A percentile compares a stretch with the other conserved stretches of the same genome.
Evolutionary conservation across 352 stramenopile genomes (phyloP).

Genomic region (Blastocystis sp.): DNA sequence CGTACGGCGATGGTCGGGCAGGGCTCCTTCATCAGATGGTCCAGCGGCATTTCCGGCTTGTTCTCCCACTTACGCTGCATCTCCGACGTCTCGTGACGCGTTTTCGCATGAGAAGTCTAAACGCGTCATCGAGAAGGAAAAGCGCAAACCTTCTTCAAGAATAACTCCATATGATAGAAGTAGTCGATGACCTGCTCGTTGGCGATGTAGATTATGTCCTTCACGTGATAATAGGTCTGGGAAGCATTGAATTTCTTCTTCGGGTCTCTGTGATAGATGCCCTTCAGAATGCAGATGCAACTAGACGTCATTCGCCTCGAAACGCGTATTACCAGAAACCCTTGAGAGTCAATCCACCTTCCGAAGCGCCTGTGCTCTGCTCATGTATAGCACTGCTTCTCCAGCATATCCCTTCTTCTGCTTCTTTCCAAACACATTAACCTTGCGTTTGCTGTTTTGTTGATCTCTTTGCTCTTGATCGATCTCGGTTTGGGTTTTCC

Average conservation of each 20-base stretch:
- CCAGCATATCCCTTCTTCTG: conserved; percentile 76
- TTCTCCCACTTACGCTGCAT: conserved; percentile 81
- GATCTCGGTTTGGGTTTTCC: conserved; percentile 75
- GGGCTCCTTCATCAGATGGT: conserved; percentile 96
- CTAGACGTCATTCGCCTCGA: conserved; percentile 57
- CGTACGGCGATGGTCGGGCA: conserved; percentile 76
- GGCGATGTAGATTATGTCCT: conserved; percentile 93
- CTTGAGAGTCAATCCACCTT: conserved; percentile 91
- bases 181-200: conserved; percentile 96
- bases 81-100: conserved; percentile 80
- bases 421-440: conserved; percentile 77
- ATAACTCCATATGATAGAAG: conserved; percentile 94
- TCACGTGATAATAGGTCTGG: conserved; percentile 98
- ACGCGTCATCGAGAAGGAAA: conserved; percentile 28
- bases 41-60: conserved; percentile 87
- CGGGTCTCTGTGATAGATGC: conserved; percentile 94
- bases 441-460: conserved; percentile 77
- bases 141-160: conserved; percentile 93
- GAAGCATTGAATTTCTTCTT: conserved; percentile 90
- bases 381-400: conserved; percentile 91
- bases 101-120: conserved; percentile 68
- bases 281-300: conserved; percentile 97
- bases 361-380: conserved; percentile 87
- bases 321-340: conserved; percentile 84
- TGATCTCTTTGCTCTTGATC: conserved; percentile 75